phyloP scores from a whole-genome alignment of 2,329 filamentous ascomycete genomes.

The Penicillium sp. region DNA sequence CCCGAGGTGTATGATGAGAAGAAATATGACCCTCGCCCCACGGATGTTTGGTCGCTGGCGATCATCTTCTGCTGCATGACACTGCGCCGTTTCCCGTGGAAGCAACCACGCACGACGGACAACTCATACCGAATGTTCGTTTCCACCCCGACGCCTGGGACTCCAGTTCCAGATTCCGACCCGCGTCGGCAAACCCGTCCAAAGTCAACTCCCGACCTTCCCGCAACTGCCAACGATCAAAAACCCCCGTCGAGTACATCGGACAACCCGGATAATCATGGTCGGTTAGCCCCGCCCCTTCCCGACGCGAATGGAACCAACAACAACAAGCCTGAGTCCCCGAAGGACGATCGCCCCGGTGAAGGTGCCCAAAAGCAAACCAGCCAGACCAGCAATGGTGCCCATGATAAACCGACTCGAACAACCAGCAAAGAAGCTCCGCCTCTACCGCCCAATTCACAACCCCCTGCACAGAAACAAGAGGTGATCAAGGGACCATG shows the following conservation, averaged over 20 bases:
- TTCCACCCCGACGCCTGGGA: slow-evolving; percentile 70
- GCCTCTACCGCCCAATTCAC: slow-evolving; percentile 29
- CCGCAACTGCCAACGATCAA: slow-evolving; percentile 22
- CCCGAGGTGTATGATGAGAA: slow-evolving; percentile 93
- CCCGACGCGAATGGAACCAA: slow-evolving; percentile 20
- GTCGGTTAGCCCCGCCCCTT: slow-evolving; percentile 11
- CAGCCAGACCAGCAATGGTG: slow-evolving; percentile 18
- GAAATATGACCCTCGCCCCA: slow-evolving; percentile 87
- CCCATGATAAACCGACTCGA: slow-evolving; percentile 24
- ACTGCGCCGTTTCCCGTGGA: slow-evolving; percentile 91
- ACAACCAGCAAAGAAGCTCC: slow-evolving; percentile 40
- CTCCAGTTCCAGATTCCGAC: slow-evolving; percentile 40
- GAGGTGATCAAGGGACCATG: slow-evolving; percentile 88
- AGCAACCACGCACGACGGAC: slow-evolving; percentile 82
- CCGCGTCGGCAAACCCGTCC: slow-evolving; percentile 30
- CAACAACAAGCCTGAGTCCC: slow-evolving; percentile 15
- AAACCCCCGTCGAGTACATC: slow-evolving; percentile 21
- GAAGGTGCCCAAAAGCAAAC: slow-evolving; percentile 26
- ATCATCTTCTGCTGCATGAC: slow-evolving; percentile 99
- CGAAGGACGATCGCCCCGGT: slow-evolving; percentile 24
- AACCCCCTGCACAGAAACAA: slow-evolving; percentile 41
- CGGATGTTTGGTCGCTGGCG: slow-evolving; percentile 95
- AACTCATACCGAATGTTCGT: slow-evolving; percentile 94
- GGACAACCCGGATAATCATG: slow-evolving; percentile 9
- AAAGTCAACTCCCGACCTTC: slow-evolving; percentile 36